Evolutionary conservation across 1,139 yeast genomes (phyloP), one percentile per base, ranked within the genome.

Genomic region (Taphrina deformans): DNA sequence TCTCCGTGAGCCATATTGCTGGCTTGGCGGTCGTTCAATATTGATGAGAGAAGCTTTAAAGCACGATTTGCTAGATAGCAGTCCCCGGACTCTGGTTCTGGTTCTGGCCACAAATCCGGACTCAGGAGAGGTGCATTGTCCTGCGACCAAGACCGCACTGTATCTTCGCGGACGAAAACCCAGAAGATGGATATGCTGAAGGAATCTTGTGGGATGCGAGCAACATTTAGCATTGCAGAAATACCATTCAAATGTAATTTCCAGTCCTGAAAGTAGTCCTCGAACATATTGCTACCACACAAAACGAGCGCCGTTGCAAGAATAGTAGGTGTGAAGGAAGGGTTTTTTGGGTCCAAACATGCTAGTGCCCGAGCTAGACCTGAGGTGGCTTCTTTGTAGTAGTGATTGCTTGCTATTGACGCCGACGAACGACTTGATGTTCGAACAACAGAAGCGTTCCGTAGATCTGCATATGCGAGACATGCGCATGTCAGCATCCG

Each of bases 401-500:
- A 48, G 10, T 26, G 35, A 16, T 48, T 48, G 26, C 53, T 26
- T 4, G 53, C 26, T 18, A 48, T 48, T 14, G 35, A 18, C 6
- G 23, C 24, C 10, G 21, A 9, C 21, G 35, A 26, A 5, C 35
- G 35, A 48, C 26, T 12, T 23, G 53, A 26, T 10, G 53, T 24
- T 2, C 31, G 35, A 14, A 10, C 53, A 24, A 48, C 18, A 26
- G 35, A 24, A 48, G 21, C 35, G 14, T 48, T 33, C 16, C 53
- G 23, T 6, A 27, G 33, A 16, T 48, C 53, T 16, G 53, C 53
- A 26, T 48, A 48, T 12, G 53, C 53, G 12, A 48, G 35, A 24
- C 53, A 48, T 24, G 53, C 53, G n/a, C 53, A 48, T 6, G 53
- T 48, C 21, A 48, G 53, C 53, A 48, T 48, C 12, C 53, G 33